Evolutionary conservation across 805 yeast genomes (phyloP), one percentile per base, ranked within the genome.

Genomic region (Metschnikowia vanudenii): DNA sequence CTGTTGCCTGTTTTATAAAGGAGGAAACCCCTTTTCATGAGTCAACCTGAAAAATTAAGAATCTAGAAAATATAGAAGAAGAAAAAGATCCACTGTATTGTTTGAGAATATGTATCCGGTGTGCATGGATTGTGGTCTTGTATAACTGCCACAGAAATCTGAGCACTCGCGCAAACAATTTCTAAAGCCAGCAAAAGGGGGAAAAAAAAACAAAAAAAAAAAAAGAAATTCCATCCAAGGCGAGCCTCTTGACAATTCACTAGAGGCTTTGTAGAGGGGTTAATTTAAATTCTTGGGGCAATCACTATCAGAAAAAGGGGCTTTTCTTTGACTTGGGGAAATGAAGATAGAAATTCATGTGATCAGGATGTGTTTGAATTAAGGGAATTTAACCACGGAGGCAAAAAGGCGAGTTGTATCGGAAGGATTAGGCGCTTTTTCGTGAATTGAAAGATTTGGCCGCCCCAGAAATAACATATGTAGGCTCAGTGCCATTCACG

Each of bases 111-210:
- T 17, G 42, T 30, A 20, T 20, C 11, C 11, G 29, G 36, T 19
- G 29, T 31, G 29, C 29, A 39, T 31, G 30, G 7, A 30, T 13
- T 12, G 18, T 20, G 42, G 42, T 31, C 36, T 39, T 31, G 42
- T 31, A 39, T 32, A 31, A 31, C 20, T 18, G 36, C 42, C 36
- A 39, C 36, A 19, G 18, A 16, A 19, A n/a, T 13, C 12, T 31
- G 30, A 31, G 14, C 16, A 20, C 19, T 18, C 19, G 42, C 36
- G 36, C 26, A 18, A 29, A 12, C 28, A 26, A 26, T 26, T 26
- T 12, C 28, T 26, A 20, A 20, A 7, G 28, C 12, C 28, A 34
- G 18, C n/a, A 34, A 34, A 34, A 18, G 9, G n/a, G 18, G 2
- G 10, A 26, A 8, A 26, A 6, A 26, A 26, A 26, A 26, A 26